Percentiles rank a stretch among this genome's conserved stretches.
These are phyloP conservation scores for Phytophthora capsici DNA, from an alignment of 352 stramenopile genomes.

Conservation along the genomic window DNA sequence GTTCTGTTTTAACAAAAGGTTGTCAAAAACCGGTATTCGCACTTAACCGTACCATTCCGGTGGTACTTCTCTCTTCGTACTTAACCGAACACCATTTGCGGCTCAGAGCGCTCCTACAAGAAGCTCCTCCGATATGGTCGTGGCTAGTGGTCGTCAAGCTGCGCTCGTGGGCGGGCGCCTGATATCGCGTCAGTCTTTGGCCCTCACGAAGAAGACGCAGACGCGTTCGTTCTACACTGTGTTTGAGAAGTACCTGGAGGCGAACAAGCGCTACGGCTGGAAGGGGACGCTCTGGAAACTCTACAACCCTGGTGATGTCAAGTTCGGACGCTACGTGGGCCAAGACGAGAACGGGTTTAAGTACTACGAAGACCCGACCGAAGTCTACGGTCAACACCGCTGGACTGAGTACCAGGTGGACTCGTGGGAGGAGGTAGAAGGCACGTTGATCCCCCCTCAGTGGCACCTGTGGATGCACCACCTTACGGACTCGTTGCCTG, in stretches of 20 bases:
- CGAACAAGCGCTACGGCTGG: constrained; percentile 81
- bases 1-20: too few relatives aligned
- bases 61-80: constrained; percentile 8
- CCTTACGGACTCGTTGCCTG: constrained; percentile 72
- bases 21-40: not conserved
- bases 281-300: constrained; percentile 88
- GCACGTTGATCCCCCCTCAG: constrained; percentile 75
- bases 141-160: constrained; percentile 32
- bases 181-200: constrained; percentile 15
- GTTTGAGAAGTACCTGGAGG: constrained; percentile 84
- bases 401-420: constrained; percentile 88
- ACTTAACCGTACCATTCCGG: constrained; percentile 4
- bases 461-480: constrained; percentile 91
- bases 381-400: constrained; percentile 77
- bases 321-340: constrained; percentile 85
- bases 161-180: constrained; percentile 49
- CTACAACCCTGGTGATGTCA: constrained; percentile 89
- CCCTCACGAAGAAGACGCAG: constrained; percentile 37
- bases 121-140: constrained; percentile 20
- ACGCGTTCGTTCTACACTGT: constrained; percentile 80
- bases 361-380: constrained; percentile 88
- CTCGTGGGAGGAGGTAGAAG: constrained; percentile 82
- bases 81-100: constrained; percentile 26
- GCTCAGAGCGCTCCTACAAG: constrained; percentile 6
- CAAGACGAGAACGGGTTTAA: constrained; percentile 87